These are phyloP conservation scores for Kwoniella mangroviensis DNA, from an alignment of 768 basidiomycete species.

Conservation along the genomic window DNA sequence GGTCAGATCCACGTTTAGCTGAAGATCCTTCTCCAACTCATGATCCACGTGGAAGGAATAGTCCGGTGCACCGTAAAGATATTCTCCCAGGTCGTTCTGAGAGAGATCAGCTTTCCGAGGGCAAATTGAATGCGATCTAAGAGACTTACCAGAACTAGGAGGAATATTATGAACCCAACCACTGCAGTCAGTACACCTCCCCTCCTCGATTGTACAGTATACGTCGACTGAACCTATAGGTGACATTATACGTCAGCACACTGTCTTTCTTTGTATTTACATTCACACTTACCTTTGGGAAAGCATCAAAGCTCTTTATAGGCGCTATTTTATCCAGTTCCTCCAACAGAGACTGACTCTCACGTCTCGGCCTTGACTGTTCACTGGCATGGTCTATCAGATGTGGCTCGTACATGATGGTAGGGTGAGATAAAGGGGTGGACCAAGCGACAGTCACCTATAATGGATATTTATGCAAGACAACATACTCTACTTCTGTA, in stretches of 20 bases:
- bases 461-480: too few relatives aligned
- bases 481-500: too few relatives aligned
- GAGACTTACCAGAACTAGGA: conserved; percentile 48
- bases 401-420: conserved; percentile 54
- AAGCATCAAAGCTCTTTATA: conserved; percentile 57
- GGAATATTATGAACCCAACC: conserved; percentile 50
- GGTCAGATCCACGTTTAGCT: conserved; percentile 88
- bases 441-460: too few relatives aligned
- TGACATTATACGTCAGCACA: not conserved
- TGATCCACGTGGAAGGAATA: conserved; percentile 85
- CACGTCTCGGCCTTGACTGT: conserved; percentile 24
- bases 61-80: conserved; percentile 90
- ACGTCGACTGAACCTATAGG: conserved; percentile 53
- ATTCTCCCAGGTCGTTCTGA: conserved; percentile 83
- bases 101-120: too few relatives aligned
- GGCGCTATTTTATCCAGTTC: conserved; percentile 57
- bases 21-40: conserved; percentile 65
- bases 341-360: conserved; percentile 44
- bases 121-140: too few relatives aligned
- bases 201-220: conserved; percentile 44
- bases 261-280: too few relatives aligned
- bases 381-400: conserved; percentile 38
- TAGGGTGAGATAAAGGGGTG: not conserved
- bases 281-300: conserved; percentile 55
- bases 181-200: conserved; percentile 54